A percentile compares a stretch with the other conserved stretches of the same genome.
Conservation (phyloP, 306 rosid species). For the Citrullus amarus region DNA sequence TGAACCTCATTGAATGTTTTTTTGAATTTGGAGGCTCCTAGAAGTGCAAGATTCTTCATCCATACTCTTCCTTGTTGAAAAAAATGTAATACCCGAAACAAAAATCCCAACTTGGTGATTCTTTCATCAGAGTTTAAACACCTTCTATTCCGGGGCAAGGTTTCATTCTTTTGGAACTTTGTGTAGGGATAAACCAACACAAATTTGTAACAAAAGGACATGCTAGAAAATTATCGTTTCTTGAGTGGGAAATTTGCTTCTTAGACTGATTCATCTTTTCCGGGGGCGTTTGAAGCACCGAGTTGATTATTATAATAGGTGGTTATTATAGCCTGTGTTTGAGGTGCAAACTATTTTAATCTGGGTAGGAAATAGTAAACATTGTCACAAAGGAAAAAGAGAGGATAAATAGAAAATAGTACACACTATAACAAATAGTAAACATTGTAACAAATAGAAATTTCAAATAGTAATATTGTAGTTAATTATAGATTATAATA, state of each 20-base stretch:
- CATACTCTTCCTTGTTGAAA: background rate
- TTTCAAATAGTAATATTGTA: too few species aligned
- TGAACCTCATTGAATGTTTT: background rate
- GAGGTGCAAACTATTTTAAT: too few species aligned
- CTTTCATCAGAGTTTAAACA: background rate
- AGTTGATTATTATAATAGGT: too few species aligned
- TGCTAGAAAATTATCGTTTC: background rate
- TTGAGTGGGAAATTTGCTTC: background rate
- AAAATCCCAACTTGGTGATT: background rate
- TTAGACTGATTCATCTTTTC: background rate
- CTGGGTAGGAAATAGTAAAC: too few species aligned
- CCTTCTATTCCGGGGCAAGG: background rate
- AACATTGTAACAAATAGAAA: too few species aligned
- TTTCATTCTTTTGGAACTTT: background rate
- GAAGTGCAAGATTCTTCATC: background rate
- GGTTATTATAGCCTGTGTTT: too few species aligned
- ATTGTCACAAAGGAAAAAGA: too few species aligned
- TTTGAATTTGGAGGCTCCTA: background rate
- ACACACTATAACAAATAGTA: too few species aligned
- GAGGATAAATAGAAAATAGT: too few species aligned
- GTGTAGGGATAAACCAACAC: background rate
- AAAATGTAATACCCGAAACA: background rate
- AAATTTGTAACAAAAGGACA: background rate
- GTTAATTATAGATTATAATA: too few species aligned
- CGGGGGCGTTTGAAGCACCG: too few species aligned